Evolutionary conservation across 257 asterid genomes (phyloP).

Genomic region (Scutellaria galericulata): DNA sequence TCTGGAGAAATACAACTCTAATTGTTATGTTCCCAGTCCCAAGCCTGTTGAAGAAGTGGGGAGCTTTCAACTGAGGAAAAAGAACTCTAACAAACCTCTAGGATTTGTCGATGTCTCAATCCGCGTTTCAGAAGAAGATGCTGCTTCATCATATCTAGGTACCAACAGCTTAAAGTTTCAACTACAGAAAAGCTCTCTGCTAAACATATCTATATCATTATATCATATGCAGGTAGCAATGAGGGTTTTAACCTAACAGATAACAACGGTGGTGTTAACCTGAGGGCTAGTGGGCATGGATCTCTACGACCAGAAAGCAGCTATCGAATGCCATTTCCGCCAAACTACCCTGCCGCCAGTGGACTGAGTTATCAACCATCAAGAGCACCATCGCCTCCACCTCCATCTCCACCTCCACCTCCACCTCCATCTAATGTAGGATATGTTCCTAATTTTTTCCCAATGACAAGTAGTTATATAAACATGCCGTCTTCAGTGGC

Average conservation of each 20-base stretch:
- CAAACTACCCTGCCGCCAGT: slow-evolving; percentile 34
- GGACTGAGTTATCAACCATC: slow-evolving; percentile 44
- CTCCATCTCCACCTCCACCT: slow-evolving; percentile 50
- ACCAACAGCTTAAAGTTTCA: slow-evolving; percentile 3
- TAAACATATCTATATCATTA: not conserved
- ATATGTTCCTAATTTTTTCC: slow-evolving; percentile 50
- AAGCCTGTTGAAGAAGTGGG: slow-evolving; percentile 79
- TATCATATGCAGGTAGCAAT: slow-evolving; percentile 45
- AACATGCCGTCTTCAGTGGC: slow-evolving; percentile 58
- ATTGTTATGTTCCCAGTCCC: slow-evolving; percentile 44
- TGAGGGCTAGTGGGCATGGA: slow-evolving; percentile 39
- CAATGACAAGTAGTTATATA: slow-evolving; percentile 54
- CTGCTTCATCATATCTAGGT: slow-evolving; percentile 45
- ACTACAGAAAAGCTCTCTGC: not conserved
- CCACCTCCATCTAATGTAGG: slow-evolving; percentile 67
- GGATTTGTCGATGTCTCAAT: slow-evolving; percentile 80
- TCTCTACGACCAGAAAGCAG: slow-evolving; percentile 41
- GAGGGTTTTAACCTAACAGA: slow-evolving; percentile 52
- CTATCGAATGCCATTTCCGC: slow-evolving; percentile 46
- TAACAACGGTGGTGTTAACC: slow-evolving; percentile 41
- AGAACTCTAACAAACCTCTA: slow-evolving; percentile 61
- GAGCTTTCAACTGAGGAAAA: slow-evolving; percentile 80
- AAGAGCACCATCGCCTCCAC: slow-evolving; percentile 31
- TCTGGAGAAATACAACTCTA: slow-evolving; percentile 57
- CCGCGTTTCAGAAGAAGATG: slow-evolving; percentile 61